A percentile compares a stretch with the other conserved stretches of the same genome.
Conservation (phyloP, 179 eudicot genomes). For the Beta lomatogona region DNA sequence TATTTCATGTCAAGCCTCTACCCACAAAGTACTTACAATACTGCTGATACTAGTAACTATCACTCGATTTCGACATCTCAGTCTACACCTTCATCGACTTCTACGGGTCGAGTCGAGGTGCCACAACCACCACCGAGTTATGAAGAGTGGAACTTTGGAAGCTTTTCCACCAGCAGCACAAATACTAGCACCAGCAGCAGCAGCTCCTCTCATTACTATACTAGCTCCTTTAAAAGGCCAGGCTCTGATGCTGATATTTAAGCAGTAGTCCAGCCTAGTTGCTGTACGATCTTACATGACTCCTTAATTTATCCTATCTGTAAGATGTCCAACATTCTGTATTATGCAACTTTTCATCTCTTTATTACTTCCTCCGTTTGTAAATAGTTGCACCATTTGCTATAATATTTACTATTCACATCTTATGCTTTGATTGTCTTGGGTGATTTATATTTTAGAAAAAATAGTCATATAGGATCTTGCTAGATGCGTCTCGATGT, state of each 20-base stretch:
- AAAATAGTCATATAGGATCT: too few species aligned
- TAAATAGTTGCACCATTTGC: too few species aligned
- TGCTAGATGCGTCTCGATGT: too few species aligned
- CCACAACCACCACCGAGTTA: not conserved
- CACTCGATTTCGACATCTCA: not conserved
- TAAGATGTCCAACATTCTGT: not conserved
- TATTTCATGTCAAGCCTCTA: conserved; percentile 36
- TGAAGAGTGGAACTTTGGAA: conserved; percentile 14
- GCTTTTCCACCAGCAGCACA: not conserved
- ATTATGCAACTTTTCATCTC: not conserved
- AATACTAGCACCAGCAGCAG: not conserved
- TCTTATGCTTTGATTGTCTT: too few species aligned
- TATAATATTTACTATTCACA: too few species aligned
- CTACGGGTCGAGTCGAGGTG: not conserved
- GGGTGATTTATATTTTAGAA: too few species aligned
- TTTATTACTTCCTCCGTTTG: not conserved
- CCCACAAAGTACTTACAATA: not conserved
- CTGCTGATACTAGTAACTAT: not conserved
- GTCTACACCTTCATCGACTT: not conserved
- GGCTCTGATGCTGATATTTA: not conserved
- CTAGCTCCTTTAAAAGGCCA: conserved; percentile 1
- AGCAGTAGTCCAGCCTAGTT: not conserved
- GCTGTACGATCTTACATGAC: not conserved
- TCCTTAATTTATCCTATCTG: not conserved
- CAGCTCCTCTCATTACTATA: not conserved